These are phyloP conservation scores for Fremontodendron californicum DNA, from an alignment of 345 rosid genomes.

Conservation along the genomic window DNA sequence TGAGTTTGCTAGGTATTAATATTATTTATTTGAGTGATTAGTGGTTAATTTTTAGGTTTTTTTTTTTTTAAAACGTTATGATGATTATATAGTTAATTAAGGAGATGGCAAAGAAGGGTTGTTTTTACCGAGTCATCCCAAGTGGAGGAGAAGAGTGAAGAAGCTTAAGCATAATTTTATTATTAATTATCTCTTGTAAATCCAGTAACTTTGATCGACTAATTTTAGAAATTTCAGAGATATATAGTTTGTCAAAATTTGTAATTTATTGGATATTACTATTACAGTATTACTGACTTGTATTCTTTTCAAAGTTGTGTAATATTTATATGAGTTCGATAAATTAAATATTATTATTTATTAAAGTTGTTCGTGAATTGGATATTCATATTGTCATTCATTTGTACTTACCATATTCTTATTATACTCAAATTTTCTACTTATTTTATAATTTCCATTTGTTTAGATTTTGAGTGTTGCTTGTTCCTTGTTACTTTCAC, in stretches of 20 bases:
- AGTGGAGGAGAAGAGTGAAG: slow-evolving; percentile 8
- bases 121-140: slow-evolving; percentile 40
- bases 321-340: no score
- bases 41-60: neutral
- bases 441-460: no score
- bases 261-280: neutral
- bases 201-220: slow-evolving; percentile 17
- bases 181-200: slow-evolving; percentile 29
- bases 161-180: neutral
- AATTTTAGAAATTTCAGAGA: slow-evolving; percentile 19
- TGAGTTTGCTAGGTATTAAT: neutral
- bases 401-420: no score
- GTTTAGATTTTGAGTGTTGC: no score
- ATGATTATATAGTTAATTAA: neutral
- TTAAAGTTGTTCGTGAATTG: no score
- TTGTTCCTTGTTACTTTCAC: no score
- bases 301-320: neutral
- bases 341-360: no score
- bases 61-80: neutral
- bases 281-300: neutral
- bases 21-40: neutral
- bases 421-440: no score
- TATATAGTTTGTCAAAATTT: neutral
- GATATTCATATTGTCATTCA: no score
- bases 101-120: slow-evolving; percentile 36